A percentile compares a stretch with the other conserved stretches of the same genome.
Evolutionary conservation across 2,329 filamentous ascomycete species (phyloP).

Genomic region (Fusarium chlamydosporum): DNA sequence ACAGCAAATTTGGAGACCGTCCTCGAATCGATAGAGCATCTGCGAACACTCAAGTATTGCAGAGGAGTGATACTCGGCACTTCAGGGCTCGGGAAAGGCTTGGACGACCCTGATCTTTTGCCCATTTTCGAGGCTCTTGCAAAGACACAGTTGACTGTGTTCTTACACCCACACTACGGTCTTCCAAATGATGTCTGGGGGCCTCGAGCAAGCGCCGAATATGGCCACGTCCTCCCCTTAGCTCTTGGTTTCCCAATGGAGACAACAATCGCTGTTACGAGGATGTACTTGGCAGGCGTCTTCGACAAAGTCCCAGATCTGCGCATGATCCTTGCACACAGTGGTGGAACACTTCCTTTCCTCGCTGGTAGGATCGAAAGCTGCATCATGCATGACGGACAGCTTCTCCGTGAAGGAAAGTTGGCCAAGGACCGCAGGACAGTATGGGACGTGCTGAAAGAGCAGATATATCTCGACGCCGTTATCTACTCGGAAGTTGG

Average conservation of each 20-base stretch:
- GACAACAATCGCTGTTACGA: constrained; percentile 88
- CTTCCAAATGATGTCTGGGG: constrained; percentile 86
- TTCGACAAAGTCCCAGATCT: constrained; percentile 81
- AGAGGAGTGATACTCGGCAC: constrained; percentile 92
- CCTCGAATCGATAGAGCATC: constrained; percentile 73
- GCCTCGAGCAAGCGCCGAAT: constrained; percentile 73
- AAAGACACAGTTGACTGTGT: constrained; percentile 75
- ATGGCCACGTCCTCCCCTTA: constrained; percentile 89
- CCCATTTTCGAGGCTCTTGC: constrained; percentile 80
- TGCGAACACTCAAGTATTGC: constrained; percentile 75
- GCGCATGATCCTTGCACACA: constrained; percentile 85
- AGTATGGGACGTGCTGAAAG: constrained; percentile 70
- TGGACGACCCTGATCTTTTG: constrained; percentile 82
- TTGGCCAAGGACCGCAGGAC: constrained; percentile 63
- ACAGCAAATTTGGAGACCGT: constrained; percentile 75
- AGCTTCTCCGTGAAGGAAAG: constrained; percentile 76
- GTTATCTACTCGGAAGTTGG: constrained; percentile 86
- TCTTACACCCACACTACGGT: constrained; percentile 94
- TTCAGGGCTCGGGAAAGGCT: constrained; percentile 80
- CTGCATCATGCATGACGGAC: constrained; percentile 85
- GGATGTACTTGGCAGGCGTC: constrained; percentile 89
- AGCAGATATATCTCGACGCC: constrained; percentile 89
- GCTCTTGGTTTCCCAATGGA: constrained; percentile 92
- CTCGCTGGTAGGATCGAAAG: constrained; percentile 90
- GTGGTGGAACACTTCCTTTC: constrained; percentile 89